Conservation (phyloP, 225 moss, liverwort and hornwort species). For the Polytrichum formosum region DNA sequence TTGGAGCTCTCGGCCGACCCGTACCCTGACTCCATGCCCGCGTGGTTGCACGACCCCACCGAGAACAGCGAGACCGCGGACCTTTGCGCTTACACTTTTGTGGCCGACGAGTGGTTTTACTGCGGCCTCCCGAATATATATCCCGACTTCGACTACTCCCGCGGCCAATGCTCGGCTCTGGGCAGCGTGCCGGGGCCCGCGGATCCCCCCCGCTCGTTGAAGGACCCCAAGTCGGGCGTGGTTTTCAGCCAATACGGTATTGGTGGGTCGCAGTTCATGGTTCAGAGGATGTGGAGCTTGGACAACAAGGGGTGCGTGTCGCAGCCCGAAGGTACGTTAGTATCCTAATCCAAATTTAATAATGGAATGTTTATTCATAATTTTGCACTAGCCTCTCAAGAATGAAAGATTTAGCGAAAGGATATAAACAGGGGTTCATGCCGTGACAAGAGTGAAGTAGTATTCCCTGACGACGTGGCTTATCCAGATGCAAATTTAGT, state of each 20-base stretch:
- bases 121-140: neutral
- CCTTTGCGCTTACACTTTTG: neutral
- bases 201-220: neutral
- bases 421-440: no score
- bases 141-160: neutral
- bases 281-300: no score
- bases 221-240: neutral
- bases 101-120: neutral
- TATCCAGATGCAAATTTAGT: no score
- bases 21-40: neutral
- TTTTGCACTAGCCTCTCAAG: no score
- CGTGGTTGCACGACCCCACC: neutral
- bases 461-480: no score
- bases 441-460: no score
- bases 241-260: neutral
- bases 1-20: neutral
- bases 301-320: neutral
- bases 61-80: neutral
- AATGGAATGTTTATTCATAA: no score
- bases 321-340: neutral
- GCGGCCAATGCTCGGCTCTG: neutral
- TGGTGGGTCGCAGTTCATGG: conserved; percentile 1
- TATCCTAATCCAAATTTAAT: no score
- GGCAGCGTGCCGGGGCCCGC: neutral
- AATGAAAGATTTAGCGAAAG: no score